Percentiles rank a stretch among this genome's conserved stretches.
Evolutionary conservation across 306 rosid species (phyloP).

Genomic region (Leucaena leucocephala): DNA sequence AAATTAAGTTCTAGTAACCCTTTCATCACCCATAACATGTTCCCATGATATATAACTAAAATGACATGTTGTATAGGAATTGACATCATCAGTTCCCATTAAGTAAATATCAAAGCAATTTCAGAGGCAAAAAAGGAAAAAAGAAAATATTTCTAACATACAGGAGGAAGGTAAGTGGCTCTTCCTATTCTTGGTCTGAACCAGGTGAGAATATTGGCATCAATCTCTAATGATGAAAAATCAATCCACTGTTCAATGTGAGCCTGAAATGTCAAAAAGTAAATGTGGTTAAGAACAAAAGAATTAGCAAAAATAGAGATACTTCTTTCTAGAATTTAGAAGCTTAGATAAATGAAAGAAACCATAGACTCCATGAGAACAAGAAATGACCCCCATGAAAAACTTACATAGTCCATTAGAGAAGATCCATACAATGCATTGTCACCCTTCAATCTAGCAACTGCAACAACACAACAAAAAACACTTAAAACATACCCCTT

Average conservation of each 20-base stretch:
- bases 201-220: constrained; percentile 54
- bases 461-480: constrained; percentile 48
- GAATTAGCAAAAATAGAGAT: not conserved
- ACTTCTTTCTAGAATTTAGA: not conserved
- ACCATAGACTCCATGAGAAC: not conserved
- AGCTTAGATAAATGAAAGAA: not conserved
- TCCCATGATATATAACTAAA: not conserved
- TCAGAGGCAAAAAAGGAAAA: not conserved
- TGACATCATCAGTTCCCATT: not conserved
- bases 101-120: not conserved
- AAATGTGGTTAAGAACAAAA: not conserved
- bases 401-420: constrained; percentile 61
- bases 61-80: not conserved
- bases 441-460: constrained; percentile 59
- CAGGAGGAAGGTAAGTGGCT: constrained; percentile 62
- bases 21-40: not conserved
- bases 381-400: not conserved
- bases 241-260: constrained; percentile 92
- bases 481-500: not conserved
- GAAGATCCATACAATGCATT: constrained; percentile 65
- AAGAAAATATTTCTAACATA: constrained; percentile 39
- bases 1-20: not conserved
- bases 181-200: constrained; percentile 49
- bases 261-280: constrained; percentile 52
- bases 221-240: constrained; percentile 73